Evolutionary conservation across 2,329 filamentous ascomycete species (phyloP).

Genomic region (Botrytis deweyae): DNA sequence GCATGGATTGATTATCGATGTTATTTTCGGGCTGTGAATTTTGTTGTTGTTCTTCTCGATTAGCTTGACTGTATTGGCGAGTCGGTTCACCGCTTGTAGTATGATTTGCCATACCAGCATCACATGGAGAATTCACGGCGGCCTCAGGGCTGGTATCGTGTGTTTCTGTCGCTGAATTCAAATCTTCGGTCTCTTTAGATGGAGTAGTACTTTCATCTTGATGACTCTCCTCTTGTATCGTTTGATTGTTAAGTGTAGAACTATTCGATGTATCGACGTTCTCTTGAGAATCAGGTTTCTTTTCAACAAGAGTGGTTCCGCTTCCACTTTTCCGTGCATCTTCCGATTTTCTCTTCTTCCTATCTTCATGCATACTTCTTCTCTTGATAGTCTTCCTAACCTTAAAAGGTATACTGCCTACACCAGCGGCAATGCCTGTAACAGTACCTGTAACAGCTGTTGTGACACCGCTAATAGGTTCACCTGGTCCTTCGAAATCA

Average conservation of each 20-base stretch:
- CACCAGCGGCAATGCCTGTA: constrained; percentile 58
- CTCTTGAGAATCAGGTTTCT: constrained; percentile 1
- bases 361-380: constrained; percentile 50
- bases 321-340: constrained; percentile 18
- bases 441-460: constrained; percentile 60
- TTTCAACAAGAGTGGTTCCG: constrained; percentile 19
- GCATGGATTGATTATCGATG: constrained; percentile 23
- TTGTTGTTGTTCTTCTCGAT: constrained; percentile 9
- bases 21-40: constrained; percentile 4
- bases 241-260: constrained; percentile 2
- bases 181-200: too few relatives aligned
- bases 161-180: neutral
- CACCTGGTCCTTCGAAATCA: constrained; percentile 73
- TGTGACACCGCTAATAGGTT: constrained; percentile 66
- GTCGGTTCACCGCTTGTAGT: constrained; percentile 26
- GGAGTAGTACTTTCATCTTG: neutral
- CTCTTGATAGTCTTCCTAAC: constrained; percentile 58
- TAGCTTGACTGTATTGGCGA: constrained; percentile 12
- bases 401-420: constrained; percentile 62
- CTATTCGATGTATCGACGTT: neutral
- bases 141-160: neutral
- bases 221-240: constrained; percentile 6
- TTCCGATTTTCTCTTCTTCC: constrained; percentile 35
- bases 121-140: neutral
- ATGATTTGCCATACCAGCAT: constrained; percentile 7